Evolutionary conservation across 169 alveolate species (phyloP), one percentile per base, ranked within the genome.

Genomic region (Prorocentrum cordatum): DNA sequence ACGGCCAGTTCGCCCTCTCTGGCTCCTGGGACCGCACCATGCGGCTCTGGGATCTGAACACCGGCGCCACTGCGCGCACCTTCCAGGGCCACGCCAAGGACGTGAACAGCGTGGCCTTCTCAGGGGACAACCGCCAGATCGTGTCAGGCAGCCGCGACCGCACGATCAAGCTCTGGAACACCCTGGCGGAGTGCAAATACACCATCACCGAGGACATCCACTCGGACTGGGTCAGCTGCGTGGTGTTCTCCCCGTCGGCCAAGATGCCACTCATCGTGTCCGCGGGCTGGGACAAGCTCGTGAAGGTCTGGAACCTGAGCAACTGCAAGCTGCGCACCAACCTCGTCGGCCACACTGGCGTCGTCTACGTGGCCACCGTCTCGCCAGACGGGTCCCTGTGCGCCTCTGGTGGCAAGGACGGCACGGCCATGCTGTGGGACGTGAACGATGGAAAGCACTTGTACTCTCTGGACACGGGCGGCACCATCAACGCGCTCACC

Each of bases 341-440:
- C 93, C 94, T 97, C 91, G 96, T 93, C 36, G 99, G 99, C 75
- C 99, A 97, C 95, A 95, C 97, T 16, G 92, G 92, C 38, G 98
- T 95, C 67, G 96, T 98, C 80, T 95, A 96, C 94, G 93, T 98
- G 67, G 96, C 97, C 64, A 94, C 98, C 33, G 96, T 97, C 82
- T 96, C 99, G 27, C 99, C 99, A 4, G 99, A 97, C 89, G 98
- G 99, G 10, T 96, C 98, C 14, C 96, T 97, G 86, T 96, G 99
- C 93, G 99, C 99, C 12, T 96, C 99, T n/a, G 99, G 99, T 9
- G 99, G 99, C n/a, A 96, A 97, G 93, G 99, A 96, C 90, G 99
- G 99, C 64, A 96, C 95, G 45, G 97, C 97, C 32, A 96, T 96
- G 95, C 93, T 96, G 79, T 96, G 99, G 99, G 99, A 96, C 88